Evolutionary conservation across 164 flowering plant genomes (phyloP), one percentile per base, ranked within the genome.

Genomic region (Paratinospora sagittata): DNA sequence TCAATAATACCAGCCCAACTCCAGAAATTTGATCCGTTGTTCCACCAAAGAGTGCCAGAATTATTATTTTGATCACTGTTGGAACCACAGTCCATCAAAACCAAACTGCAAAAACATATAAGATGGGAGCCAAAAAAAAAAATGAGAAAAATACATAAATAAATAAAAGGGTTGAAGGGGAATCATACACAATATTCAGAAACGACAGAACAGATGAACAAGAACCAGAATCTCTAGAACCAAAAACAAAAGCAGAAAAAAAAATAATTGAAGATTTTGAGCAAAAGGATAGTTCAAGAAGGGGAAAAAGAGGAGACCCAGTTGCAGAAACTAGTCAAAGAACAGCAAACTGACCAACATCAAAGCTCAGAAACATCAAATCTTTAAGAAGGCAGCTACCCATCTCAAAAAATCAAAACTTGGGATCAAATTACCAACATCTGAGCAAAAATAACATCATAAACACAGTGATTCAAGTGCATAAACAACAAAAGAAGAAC

Each of bases 1-100:
- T 65, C 69, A 49, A 55, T 3, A 69, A 69, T 65, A 74, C 73
- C 77, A 23, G 76, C 71, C 76, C 76, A 73, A 68, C 43, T 73
- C 71, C 76, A 67, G 71, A 67, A 67, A 43, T 62, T 21, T 36
- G 76, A 74, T 74, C 76, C 70, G 24, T 37, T 52, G 30, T 34
- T 65, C 77, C 73, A 70, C 65, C 66, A 57, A 65, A 12, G 45
- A 70, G 27, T 37, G 68, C 64, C 41, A 64, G 69, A n/a, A 16
- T 27, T 49, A 8, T 43, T 58, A 26, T 62, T 36, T 36, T 27
- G 63, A 24, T 65, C 69, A 72, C 69, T 72, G 37, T 36, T 65
- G 27, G 41, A 27, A 63, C 39, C 71, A 69, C 65, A 74, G 70
- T 75, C 70, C 77, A 74, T 70, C 73, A 75, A 75, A 63, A n/a